Evolutionary conservation across 805 yeast genomes (phyloP).

Genomic region (Wickerhamomyces chambardii): DNA sequence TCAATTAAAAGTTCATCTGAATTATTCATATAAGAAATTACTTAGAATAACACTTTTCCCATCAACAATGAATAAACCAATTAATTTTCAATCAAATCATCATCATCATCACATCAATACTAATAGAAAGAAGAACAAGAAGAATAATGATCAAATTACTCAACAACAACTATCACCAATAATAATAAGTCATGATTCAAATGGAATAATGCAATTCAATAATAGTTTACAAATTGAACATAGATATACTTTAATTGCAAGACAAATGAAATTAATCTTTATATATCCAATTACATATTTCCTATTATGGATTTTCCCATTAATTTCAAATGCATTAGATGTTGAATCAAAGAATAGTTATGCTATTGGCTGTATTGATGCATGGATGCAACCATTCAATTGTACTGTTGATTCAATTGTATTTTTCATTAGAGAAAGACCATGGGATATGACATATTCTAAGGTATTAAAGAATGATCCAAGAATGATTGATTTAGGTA

Average conservation of each 20-base stretch:
- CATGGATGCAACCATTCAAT: constrained; percentile 73
- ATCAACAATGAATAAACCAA: not conserved
- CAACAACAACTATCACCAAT: not conserved
- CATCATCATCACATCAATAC: not conserved
- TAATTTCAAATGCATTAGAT: constrained; percentile 53
- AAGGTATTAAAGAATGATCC: constrained; percentile 20
- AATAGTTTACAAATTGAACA: constrained; percentile 37
- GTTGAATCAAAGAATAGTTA: constrained; percentile 38
- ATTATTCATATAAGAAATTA: not conserved
- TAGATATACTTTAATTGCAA: constrained; percentile 58
- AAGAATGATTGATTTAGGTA: constrained; percentile 2
- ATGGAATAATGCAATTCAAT: constrained; percentile 13
- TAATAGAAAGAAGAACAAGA: constrained; percentile 1
- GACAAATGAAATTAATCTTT: constrained; percentile 73
- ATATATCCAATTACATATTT: constrained; percentile 80
- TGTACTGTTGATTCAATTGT: constrained; percentile 73
- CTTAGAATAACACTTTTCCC: not conserved
- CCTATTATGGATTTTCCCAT: constrained; percentile 76
- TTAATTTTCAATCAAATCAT: constrained; percentile 47
- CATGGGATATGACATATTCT: constrained; percentile 48
- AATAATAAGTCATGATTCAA: not conserved
- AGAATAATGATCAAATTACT: not conserved
- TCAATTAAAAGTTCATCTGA: constrained; percentile 22
- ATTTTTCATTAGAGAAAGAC: constrained; percentile 68
- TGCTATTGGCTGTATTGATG: constrained; percentile 61